Evolutionary conservation across 1,284 basidiomycete species (phyloP), one percentile per base, ranked within the genome.

Genomic region (Leccinum glutinopallens): DNA sequence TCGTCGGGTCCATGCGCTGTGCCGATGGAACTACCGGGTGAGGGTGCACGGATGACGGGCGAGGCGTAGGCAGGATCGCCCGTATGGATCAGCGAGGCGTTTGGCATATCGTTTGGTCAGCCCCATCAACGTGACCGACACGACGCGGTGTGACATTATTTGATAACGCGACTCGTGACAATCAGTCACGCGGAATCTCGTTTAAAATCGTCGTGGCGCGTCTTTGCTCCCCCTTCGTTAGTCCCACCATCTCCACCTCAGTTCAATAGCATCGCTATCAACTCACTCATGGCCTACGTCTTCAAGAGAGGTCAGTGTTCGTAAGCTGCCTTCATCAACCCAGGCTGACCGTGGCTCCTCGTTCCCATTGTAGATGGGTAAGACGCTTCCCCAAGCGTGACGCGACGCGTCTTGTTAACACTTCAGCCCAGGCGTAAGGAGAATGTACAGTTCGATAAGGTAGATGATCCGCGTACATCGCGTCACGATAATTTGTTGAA

Each of bases 401-500:
- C 76, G 66, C 49, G 69, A 74, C 71, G 70, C 65, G 65, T 64
- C 65, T 66, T 67, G 15, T 63, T 68, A 32, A 70, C 51, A 58
- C 19, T 37, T 58, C 39, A 56, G 66, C 67, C 55, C 72, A 92
- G 90, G 65, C 91, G 92, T 67, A 93, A 93, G 78, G 92, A 94
- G 78, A 88, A 86, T 73, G 90, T 95, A 61, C 90, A 92, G 74
- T 94, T 95, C 71, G 93, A 94, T 73, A 94, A 95, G 83, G 91
- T 88, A 71, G 66, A 80, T 71, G 67, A 71, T 55, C 46, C 61
- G 29, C 63, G 15, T 59, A 9, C 15, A 2, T 51, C 41, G 37
- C 1, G 13, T 22, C 58, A 68, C 5, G 35, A 32, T 49, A 35
- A 39, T 55, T 62, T 67, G 67, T 70, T 69, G 46, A 67, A 70